Evolutionary conservation across 2,329 filamentous ascomycete genomes (phyloP).

Genomic region (Botrytis medusae): DNA sequence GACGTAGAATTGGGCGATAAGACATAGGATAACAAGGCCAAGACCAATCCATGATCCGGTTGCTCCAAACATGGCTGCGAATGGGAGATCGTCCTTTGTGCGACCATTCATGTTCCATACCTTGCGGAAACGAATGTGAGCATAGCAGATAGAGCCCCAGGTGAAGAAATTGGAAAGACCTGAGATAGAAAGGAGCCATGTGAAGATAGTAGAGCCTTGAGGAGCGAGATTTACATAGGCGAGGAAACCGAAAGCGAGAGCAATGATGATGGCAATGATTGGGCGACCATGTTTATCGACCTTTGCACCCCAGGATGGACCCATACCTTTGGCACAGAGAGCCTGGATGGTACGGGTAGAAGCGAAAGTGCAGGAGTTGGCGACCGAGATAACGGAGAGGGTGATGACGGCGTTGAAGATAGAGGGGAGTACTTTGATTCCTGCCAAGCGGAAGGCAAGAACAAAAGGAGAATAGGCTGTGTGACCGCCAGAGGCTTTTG

Average conservation of each 20-base stretch:
- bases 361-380: conserved; percentile 89
- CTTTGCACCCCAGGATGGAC: conserved; percentile 73
- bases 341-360: conserved; percentile 88
- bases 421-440: conserved; percentile 76
- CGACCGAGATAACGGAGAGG: conserved; percentile 84
- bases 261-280: conserved; percentile 51
- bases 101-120: conserved; percentile 61
- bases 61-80: conserved; percentile 53
- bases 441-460: conserved; percentile 82
- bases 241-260: conserved; percentile 57
- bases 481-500: conserved; percentile 61
- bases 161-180: conserved; percentile 74
- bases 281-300: conserved; percentile 81
- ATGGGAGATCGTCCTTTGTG: conserved; percentile 49
- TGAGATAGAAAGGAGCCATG: conserved; percentile 71
- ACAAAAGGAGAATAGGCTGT: conserved; percentile 82
- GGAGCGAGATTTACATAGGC: conserved; percentile 61
- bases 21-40: conserved; percentile 62
- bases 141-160: conserved; percentile 67
- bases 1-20: conserved; percentile 56
- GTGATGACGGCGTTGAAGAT: conserved; percentile 95
- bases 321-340: conserved; percentile 82
- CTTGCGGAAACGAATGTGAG: conserved; percentile 64
- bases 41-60: conserved; percentile 70
- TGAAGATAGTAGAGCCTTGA: conserved; percentile 61